Base-by-base conservation (phyloP, 176 grass and related monocot genomes). In the Bothriochloa decipiens region DNA sequence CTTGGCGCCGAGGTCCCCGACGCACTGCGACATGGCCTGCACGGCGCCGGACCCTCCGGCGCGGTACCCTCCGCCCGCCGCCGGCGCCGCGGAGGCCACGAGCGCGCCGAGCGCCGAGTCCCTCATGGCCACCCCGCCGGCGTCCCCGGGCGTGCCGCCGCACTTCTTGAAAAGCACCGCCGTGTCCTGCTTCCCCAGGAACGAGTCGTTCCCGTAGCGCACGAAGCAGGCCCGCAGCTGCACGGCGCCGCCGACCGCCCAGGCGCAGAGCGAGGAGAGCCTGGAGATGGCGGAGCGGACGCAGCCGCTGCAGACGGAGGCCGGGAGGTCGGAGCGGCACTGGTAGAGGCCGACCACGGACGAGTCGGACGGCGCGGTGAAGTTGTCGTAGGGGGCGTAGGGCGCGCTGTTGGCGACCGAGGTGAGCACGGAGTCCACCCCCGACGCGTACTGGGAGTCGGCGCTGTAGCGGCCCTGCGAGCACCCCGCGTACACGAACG, bases 11-110 rank as follows among this genome's bases (percentile, higher is more conserved):
- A 94, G 92, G 76, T 97, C 95, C 4, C 92, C 95, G 0, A 93
- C 95, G 79, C 95, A 97, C 92, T 97, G 95, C 12, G 92, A 94
- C 88, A 94, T 88, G 60, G 95, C 95, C 92, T 94, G 95, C 42
- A 97, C 92, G 63, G 65, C 86, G 0, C 92, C 90, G 0, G 90
- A 88, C 0, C 88, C 90, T 0, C 95, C 95, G 2, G 91, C 86
- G 10, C 95, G 90, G 84, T 84, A 97, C 2, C 80, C 81, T 15
- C 88, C 95, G 0, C 92, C 92, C 6, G 66, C 74, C 4, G 86
- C 74, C 3, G 88, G 73, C 10, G 79, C 95, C 9, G 84, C 72
- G 2, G 74, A 23, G 3, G 79, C 50, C 13, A 94, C 86, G 22
- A 94, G 84, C 58, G 78, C 84, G 25, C 88, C 95, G 43, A 97